These are phyloP conservation scores for Magnaporthiopsis rhizophila DNA, from an alignment of 2,329 filamentous ascomycete species.

Conservation along the genomic window DNA sequence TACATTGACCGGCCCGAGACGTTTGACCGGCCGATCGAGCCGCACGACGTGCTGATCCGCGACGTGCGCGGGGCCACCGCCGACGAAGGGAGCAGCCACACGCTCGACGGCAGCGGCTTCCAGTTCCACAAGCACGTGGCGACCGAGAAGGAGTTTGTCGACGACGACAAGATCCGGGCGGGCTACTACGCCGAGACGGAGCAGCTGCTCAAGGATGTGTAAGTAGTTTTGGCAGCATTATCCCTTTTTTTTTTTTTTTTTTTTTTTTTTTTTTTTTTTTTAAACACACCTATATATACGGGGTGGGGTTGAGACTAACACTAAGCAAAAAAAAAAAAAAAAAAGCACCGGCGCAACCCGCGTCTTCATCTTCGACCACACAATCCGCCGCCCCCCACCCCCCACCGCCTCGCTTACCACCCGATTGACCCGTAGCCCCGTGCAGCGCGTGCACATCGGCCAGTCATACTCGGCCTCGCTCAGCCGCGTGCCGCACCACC, in stretches of 20 bases:
- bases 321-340: too few relatives aligned
- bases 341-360: conserved; percentile 42
- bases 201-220: conserved; percentile 47
- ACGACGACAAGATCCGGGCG: conserved; percentile 59
- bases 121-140: conserved; percentile 51
- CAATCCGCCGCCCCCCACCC: conserved; percentile 31
- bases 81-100: conserved; percentile 35
- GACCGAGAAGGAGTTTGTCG: conserved; percentile 51
- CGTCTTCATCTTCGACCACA: conserved; percentile 56
- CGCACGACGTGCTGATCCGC: conserved; percentile 48
- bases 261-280: too few relatives aligned
- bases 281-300: too few relatives aligned
- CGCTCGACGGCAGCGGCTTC: conserved; percentile 52
- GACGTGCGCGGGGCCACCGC: conserved; percentile 69
- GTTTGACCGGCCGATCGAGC: conserved; percentile 52
- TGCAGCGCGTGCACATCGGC: conserved; percentile 49
- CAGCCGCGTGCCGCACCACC: conserved; percentile 24
- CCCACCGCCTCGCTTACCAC: background rate
- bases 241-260: too few relatives aligned
- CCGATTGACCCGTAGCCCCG: conserved; percentile 29
- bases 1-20: conserved; percentile 46
- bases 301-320: too few relatives aligned
- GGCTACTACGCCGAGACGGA: conserved; percentile 85
- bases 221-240: background rate
- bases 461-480: conserved; percentile 30